Base-by-base conservation (phyloP, 148 eudicot species). In the Dysphania ambrosioides region DNA sequence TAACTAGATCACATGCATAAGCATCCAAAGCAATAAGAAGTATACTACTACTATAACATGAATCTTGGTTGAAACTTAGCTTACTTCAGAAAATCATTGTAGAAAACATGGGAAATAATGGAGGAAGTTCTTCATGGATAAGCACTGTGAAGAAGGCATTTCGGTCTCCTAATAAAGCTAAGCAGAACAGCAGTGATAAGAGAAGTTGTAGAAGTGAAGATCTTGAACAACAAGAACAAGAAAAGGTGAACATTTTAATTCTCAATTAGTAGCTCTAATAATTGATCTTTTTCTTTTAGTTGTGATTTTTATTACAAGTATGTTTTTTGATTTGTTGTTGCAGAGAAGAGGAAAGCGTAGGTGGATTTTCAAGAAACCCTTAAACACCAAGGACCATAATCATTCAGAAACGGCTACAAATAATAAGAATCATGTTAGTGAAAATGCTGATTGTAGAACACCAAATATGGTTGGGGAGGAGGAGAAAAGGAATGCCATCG, bases 261-360 rank as follows among this genome's bases (percentile, higher is more conserved):
- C 35, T 6, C 41, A 3, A 18, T 58, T 24, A 49, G 24, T 74
- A 31, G 26, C 35, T n/a, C 15, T 49, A 0, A 30, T n/a, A 5
- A 51, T 34, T 34, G 26, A n/a, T n/a, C n/a, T n/a, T 12, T 55
- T 51, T 24, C 2, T 35, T 42, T 42, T 42, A 10, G 3, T 38
- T 0, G 6, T 60, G 16, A 60, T 21, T 31, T 6, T 10, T 16
- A 15, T 66, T 0, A 9, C 55, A 49, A 24, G 8, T 26, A 12
- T 41, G 21, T 73, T 59, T 31, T 40, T 35, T 53, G 67, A 74
- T 59, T 76, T 69, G 66, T 31, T 69, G 75, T 34, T 66, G 77
- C 87, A 91, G 97, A 91, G 72, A 78, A 85, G 90, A 59, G 92
- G 86, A 58, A 91, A 89, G 74, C 71, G 81, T 18, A 83, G 85